Evolutionary conservation across 768 basidiomycete species (phyloP).

Genomic region (Termitomyces heimii): DNA sequence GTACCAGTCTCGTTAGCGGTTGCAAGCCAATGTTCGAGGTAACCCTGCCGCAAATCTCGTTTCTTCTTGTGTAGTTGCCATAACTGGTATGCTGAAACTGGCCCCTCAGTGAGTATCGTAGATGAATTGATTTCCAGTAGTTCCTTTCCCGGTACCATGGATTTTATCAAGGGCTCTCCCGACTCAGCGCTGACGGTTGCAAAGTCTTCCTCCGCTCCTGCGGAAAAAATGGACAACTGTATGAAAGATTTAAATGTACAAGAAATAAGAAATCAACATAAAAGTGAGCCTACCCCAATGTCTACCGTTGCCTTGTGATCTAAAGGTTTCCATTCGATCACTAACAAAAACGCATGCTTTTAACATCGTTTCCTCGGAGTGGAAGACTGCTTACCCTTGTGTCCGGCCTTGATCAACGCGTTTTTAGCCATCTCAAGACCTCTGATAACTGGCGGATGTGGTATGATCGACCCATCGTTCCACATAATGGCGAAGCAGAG

Average conservation of each 20-base stretch:
- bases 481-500: conserved; percentile 60
- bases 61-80: conserved; percentile 62
- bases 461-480: conserved; percentile 53
- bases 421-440: conserved; percentile 51
- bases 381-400: conserved; percentile 46
- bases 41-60: conserved; percentile 43
- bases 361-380: background rate
- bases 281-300: conserved; percentile 28
- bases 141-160: conserved; percentile 32
- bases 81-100: conserved; percentile 41
- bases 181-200: conserved; percentile 24
- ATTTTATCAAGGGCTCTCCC: conserved; percentile 51
- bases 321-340: conserved; percentile 62
- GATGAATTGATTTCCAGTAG: background rate
- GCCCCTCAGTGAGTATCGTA: too few species aligned
- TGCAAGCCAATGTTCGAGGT: conserved; percentile 59
- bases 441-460: conserved; percentile 60
- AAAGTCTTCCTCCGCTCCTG: conserved; percentile 47
- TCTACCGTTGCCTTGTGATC: conserved; percentile 43
- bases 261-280: background rate
- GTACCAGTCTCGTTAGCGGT: conserved; percentile 50
- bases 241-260: background rate
- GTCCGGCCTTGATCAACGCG: conserved; percentile 56
- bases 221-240: conserved; percentile 35
- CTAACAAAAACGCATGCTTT: conserved; percentile 23